A percentile compares a stretch with the other conserved stretches of the same genome.
Evolutionary conservation across 2,329 filamentous ascomycete genomes (phyloP).

Genomic region (Coniella vitis): DNA sequence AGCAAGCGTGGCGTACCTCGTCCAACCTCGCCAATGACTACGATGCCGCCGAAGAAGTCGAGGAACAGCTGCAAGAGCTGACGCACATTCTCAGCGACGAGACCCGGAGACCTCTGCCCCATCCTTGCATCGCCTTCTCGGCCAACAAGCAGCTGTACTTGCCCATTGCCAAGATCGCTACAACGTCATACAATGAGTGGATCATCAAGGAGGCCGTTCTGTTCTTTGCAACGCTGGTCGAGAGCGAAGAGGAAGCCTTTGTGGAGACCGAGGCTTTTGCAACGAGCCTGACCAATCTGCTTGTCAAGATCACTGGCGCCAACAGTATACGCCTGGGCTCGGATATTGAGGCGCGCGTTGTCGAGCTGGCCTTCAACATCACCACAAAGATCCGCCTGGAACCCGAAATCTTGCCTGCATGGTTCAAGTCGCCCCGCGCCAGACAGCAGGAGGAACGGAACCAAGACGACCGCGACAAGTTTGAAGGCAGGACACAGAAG

Average conservation of each 20-base stretch:
- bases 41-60: constrained; percentile 56
- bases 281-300: constrained; percentile 76
- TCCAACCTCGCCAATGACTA: constrained; percentile 53
- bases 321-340: constrained; percentile 67
- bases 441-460: constrained; percentile 31
- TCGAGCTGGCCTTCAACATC: constrained; percentile 92
- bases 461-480: constrained; percentile 52
- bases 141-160: constrained; percentile 83
- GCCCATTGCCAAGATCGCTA: constrained; percentile 81
- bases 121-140: constrained; percentile 85
- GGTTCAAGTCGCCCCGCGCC: constrained; percentile 65
- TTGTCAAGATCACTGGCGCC: constrained; percentile 69
- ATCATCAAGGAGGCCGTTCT: constrained; percentile 79
- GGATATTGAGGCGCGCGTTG: constrained; percentile 80
- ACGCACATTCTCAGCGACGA: constrained; percentile 79
- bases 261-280: constrained; percentile 83
- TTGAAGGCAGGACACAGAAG: constrained; percentile 78
- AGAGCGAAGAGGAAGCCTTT: constrained; percentile 94
- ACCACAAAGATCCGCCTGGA: constrained; percentile 92
- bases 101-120: constrained; percentile 77
- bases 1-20: constrained; percentile 56
- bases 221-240: constrained; percentile 86
- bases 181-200: constrained; percentile 75
- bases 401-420: constrained; percentile 78
- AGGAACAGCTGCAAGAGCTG: constrained; percentile 56